phyloP scores from a whole-genome alignment of 2,329 filamentous ascomycete genomes.

The Fusarium brachygibbosum region DNA sequence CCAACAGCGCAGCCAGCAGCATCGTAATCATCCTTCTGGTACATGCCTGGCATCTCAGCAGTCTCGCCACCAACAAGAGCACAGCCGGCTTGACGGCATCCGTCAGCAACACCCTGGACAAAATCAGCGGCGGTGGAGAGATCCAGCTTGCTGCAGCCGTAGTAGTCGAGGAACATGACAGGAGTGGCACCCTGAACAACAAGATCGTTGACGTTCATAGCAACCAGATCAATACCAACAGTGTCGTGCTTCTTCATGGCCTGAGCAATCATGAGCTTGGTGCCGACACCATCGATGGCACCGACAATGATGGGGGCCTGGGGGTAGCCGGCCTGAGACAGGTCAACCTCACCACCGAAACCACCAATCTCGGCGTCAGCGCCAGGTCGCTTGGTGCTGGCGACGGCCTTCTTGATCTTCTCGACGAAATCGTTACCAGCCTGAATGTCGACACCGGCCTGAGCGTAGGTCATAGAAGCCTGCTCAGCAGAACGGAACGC shows the following conservation, averaged over 20 bases:
- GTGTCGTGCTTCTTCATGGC: conserved; percentile 90
- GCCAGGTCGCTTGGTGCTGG: conserved; percentile 84
- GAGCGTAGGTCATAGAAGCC: conserved; percentile 85
- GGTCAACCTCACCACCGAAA: conserved; percentile 78
- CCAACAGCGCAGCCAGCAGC: conserved; percentile 92
- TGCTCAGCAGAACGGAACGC: conserved; percentile 67
- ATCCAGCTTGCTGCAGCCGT: conserved; percentile 90
- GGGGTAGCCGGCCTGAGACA: conserved; percentile 79
- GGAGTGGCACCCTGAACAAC: conserved; percentile 96
- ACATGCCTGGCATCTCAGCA: conserved; percentile 98
- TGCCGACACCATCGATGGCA: conserved; percentile 95
- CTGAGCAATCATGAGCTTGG: conserved; percentile 96
- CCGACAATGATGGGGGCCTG: conserved; percentile 87
- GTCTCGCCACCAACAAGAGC: conserved; percentile 97
- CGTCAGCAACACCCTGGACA: conserved; percentile 88
- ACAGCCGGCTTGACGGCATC: conserved; percentile 86
- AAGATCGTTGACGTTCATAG: conserved; percentile 99
- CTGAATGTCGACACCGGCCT: conserved; percentile 93
- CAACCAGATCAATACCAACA: conserved; percentile 95
- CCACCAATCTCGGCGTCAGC: conserved; percentile 95
- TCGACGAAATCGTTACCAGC: conserved; percentile 93
- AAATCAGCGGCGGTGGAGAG: conserved; percentile 84
- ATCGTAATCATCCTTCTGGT: conserved; percentile 89
- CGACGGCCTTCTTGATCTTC: conserved; percentile 91
- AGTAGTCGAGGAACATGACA: conserved; percentile 97